These are phyloP conservation scores for Pyricularia pennisetigena DNA, from an alignment of 2,329 filamentous ascomycete genomes.

Conservation along the genomic window DNA sequence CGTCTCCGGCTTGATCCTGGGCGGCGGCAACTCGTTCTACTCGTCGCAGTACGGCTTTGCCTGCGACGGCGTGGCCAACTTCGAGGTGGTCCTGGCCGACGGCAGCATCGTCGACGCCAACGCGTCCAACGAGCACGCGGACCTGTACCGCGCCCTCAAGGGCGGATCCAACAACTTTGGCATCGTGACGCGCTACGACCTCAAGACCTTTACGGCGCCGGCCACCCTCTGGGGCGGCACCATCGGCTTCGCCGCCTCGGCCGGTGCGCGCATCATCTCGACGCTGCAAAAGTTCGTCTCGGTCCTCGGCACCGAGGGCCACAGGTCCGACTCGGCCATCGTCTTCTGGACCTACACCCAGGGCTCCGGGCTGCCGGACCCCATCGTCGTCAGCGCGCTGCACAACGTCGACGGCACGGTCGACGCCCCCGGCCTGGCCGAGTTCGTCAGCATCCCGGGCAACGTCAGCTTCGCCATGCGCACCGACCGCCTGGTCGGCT, in stretches of 20 bases:
- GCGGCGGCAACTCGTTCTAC: conserved; percentile 19
- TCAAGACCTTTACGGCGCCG: conserved; percentile 8
- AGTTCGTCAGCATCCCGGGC: conserved; percentile 11
- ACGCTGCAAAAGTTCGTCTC: conserved; percentile 11
- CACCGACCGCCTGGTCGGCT: conserved; percentile 11
- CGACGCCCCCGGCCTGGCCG: conserved; percentile 10
- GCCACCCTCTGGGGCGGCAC: conserved; percentile 15
- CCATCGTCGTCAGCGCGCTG: conserved; percentile 9
- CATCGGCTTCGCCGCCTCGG: conserved; percentile 9
- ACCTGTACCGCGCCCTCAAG: conserved; percentile 23
- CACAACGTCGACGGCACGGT: conserved; percentile 10
- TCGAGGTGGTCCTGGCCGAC: conserved; percentile 30
- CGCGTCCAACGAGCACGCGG: conserved; percentile 2
- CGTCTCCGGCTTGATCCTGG: conserved; percentile 17
- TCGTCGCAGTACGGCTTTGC: conserved; percentile 22
- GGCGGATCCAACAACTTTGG: conserved; percentile 35
- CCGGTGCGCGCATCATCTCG: conserved; percentile 5
- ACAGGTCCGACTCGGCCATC: conserved; percentile 8
- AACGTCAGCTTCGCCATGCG: conserved; percentile 11
- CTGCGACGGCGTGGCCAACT: conserved; percentile 28
- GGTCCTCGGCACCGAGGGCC: conserved; percentile 7
- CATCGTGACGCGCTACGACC: conserved; percentile 16
- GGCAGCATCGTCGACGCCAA: conserved; percentile 23
- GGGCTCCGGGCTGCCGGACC: conserved; percentile 5
- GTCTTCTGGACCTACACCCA: conserved; percentile 12